Base-by-base conservation (phyloP, 805 yeast genomes). In the Starmerella geochares region DNA sequence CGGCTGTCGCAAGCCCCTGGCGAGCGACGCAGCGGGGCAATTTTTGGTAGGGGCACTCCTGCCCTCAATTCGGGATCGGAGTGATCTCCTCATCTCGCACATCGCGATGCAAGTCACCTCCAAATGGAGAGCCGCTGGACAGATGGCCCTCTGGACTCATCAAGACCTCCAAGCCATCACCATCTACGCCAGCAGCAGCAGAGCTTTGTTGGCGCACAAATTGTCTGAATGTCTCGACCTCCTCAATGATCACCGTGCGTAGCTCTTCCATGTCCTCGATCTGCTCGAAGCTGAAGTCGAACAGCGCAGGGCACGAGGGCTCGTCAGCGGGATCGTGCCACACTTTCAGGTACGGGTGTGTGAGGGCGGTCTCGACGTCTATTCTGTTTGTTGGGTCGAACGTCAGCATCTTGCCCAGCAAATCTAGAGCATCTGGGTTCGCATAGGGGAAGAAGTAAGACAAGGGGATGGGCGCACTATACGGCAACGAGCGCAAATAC, bases 291-390 rank as follows among this genome's bases (percentile, higher is more conserved):
- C 83, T 88, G 60, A 92, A 90, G 64, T 90, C 87, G 58, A 83
- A 87, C 36, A 80, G 79, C 0, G 94, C 88, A 20, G 92, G 81
- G 44, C 87, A 84, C 17, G 79, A 78, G 0, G 97, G 97, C 67
- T 90, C 97, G 64, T 90, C 97, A 48, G 77, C 78, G 3, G 96
- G 95, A 62, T 90, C 97, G 65, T 90, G 97, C 67, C 90, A 90
- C n/a, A 83, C 76, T 46, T 74, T 68, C 48, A 90, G 71, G 65
- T 90, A 90, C 2, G 95, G 95, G 63, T 90, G 97, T 56, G 74
- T 68, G 43, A 90, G 73, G 0, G 96, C 96, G 53, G 83, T 82
- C 47, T 74, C 81, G 3, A 87, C 97, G 1, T 88, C 78, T 54
- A 88, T 81, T 61, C 97, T 73, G 60, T 82, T 79, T 11, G 73